phyloP scores from a whole-genome alignment of 2,329 filamentous ascomycete genomes.

The Claviceps sp. region DNA sequence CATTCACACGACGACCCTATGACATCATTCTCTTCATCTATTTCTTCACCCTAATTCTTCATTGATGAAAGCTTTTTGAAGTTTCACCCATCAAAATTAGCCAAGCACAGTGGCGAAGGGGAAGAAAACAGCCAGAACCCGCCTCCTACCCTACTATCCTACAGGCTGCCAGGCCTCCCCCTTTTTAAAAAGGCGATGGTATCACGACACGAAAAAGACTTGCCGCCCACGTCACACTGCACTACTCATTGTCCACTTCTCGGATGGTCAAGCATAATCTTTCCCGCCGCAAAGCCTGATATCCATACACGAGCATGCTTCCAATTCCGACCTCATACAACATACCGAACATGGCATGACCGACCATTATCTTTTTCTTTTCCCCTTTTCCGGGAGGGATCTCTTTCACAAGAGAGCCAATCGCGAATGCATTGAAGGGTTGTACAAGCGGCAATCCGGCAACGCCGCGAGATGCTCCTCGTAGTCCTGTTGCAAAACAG shows the following conservation, averaged over 20 bases:
- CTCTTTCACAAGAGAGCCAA: too few species aligned
- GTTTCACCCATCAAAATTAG: not conserved
- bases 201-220: not conserved
- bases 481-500: too few species aligned
- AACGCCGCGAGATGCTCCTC: too few species aligned
- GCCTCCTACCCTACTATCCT: too few species aligned
- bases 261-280: conserved; percentile 3
- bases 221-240: conserved; percentile 1
- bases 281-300: too few species aligned
- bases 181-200: not conserved
- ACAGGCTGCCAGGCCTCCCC: not conserved
- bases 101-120: too few species aligned
- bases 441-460: too few species aligned
- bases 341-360: not conserved
- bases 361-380: too few species aligned
- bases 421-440: too few species aligned
- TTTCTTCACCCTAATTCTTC: not conserved
- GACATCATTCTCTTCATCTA: not conserved
- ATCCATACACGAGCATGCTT: not conserved
- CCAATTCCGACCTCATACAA: not conserved
- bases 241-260: not conserved
- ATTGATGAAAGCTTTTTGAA: not conserved
- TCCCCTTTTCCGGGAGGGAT: too few species aligned
- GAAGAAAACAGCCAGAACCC: too few species aligned
- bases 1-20: not conserved